These are phyloP conservation scores for Epichloe elymi DNA, from an alignment of 2,329 filamentous ascomycete species.

Conservation along the genomic window DNA sequence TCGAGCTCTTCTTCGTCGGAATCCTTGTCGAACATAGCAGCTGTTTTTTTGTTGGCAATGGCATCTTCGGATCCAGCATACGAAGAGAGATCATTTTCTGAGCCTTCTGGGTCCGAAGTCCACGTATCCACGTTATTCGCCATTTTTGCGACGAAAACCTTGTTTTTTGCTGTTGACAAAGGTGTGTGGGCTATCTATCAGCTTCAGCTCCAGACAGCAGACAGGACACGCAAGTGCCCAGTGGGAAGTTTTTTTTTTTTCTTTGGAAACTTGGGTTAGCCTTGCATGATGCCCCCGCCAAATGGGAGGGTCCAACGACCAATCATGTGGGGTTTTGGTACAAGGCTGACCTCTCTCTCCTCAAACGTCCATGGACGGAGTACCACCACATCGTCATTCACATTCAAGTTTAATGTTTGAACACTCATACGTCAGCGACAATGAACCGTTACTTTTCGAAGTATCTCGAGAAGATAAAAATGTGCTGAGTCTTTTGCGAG, in stretches of 20 bases:
- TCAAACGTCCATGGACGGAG: too few species aligned
- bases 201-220: not conserved
- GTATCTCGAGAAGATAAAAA: too few species aligned
- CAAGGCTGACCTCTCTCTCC: too few species aligned
- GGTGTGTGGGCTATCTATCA: not conserved
- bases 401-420: too few species aligned
- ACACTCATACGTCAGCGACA: too few species aligned
- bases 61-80: slow-evolving; percentile 17
- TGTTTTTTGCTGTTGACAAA: not conserved
- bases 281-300: not conserved
- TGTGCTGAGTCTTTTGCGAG: too few species aligned
- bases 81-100: slow-evolving; percentile 16
- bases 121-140: slow-evolving; percentile 18
- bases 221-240: not conserved
- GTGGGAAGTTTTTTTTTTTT: slow-evolving; percentile 7
- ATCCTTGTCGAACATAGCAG: slow-evolving; percentile 50
- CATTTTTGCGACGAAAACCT: slow-evolving; percentile 14
- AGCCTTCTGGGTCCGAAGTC: slow-evolving; percentile 14
- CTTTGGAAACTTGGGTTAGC: not conserved
- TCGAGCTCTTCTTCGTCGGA: slow-evolving; percentile 77
- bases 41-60: slow-evolving; percentile 15
- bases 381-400: too few species aligned
- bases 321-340: too few species aligned
- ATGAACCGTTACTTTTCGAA: too few species aligned
- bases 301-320: too few species aligned